Base-by-base conservation (phyloP, 371 early-diverging fungal species). In the Sporodiniella umbellata region DNA sequence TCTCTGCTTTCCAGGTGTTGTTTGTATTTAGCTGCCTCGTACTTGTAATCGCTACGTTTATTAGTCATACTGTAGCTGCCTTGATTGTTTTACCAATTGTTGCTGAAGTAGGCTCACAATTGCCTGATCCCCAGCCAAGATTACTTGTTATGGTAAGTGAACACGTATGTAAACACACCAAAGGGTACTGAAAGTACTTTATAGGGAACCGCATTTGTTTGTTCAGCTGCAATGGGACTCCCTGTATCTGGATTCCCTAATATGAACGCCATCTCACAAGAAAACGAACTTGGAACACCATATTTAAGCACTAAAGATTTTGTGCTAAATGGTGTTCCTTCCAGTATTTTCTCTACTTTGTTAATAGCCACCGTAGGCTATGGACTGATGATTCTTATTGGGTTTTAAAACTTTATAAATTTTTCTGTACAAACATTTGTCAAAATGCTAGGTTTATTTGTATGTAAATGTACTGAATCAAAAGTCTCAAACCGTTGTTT, bases 1-100 rank as follows among this genome's bases (percentile, higher is more conserved):
- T 90, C 54, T 66, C 82, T 4, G 70, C 86, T 4, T 91, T 87
- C 60, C 65, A 73, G 11, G 85, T 92, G 6, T 54, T 90, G 45
- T 72, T 85, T 33, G 66, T 85, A 10, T 87, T 92, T 56, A 76
- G 85, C 12, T 63, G 66, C 12, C 57, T 92, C 44, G 87, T 90
- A 3, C 58, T 90, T 2, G 79, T 90, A 2, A 85, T 90, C 56
- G 89, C 96, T 14, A 93, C 93, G 2, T 97, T 97, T 62, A 92
- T 98, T 50, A 89, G 89, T 33, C 98, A 98, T 60, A 97, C 98
- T 0, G 98, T 98, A 1, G 90, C 87, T 0, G 93, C 93, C 0
- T 61, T 92, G 58, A 91, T 92, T 54, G 84, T 91, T 2, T 62
- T 92, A 39, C 93, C 93, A 3, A 86, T 92, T 48, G 88, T 92